Base-by-base conservation (phyloP, 1,284 basidiomycete genomes). In the Athelia sp. region DNA sequence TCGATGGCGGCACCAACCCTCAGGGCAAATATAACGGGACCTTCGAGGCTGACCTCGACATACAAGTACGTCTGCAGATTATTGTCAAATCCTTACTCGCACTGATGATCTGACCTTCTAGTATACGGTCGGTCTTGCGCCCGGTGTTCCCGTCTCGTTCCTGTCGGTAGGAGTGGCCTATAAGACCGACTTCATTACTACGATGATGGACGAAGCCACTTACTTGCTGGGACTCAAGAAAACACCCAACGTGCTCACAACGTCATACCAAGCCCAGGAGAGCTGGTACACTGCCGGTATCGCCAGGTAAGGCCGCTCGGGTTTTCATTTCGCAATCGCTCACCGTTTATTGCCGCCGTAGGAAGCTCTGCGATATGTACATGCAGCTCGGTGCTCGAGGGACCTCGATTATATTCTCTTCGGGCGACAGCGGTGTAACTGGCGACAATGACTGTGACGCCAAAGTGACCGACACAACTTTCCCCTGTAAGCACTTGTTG, bases 381-480 rank as follows among this genome's bases (percentile, higher is more conserved):
- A n/a, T n/a, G n/a, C n/a, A n/a, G n/a, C n/a, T n/a, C n/a, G n/a
- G n/a, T n/a, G n/a, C n/a, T n/a, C n/a, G n/a, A n/a, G n/a, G n/a
- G n/a, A n/a, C n/a, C n/a, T n/a, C n/a, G n/a, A n/a, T n/a, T n/a
- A n/a, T n/a, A n/a, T n/a, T n/a, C n/a, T n/a, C n/a, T n/a, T n/a
- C n/a, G n/a, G n/a, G n/a, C n/a, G n/a, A n/a, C n/a, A n/a, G n/a
- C n/a, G n/a, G n/a, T n/a, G n/a, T n/a, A n/a, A n/a, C n/a, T n/a
- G n/a, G n/a, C n/a, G n/a, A n/a, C n/a, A n/a, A n/a, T n/a, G n/a
- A n/a, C n/a, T n/a, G n/a, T n/a, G n/a, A n/a, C n/a, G n/a, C n/a
- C n/a, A n/a, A n/a, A n/a, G n/a, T n/a, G 15, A 68, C 68, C 58
- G 53, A 66, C 14, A 63, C 62, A 9, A 64, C 68, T 1, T 70